Percentiles rank a stretch among this genome's conserved stretches.
These are phyloP conservation scores for Athelia sp. DNA, from an alignment of 1,284 basidiomycete species.

Conservation along the genomic window DNA sequence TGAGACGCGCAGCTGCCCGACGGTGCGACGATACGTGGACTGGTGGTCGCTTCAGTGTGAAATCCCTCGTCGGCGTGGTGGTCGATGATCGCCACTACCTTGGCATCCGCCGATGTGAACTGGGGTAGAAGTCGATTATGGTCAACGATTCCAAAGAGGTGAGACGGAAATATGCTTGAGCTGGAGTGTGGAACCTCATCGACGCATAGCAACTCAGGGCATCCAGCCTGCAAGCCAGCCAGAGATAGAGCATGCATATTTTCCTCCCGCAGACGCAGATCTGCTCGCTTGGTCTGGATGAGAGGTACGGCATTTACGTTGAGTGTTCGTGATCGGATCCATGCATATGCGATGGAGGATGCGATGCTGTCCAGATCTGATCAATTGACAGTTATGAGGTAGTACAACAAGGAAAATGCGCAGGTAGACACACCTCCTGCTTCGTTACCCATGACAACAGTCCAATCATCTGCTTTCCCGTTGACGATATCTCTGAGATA, in stretches of 20 bases:
- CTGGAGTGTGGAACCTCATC: slow-evolving; percentile 38
- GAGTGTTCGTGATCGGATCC: slow-evolving; percentile 51
- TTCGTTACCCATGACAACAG: slow-evolving; percentile 86
- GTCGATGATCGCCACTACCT: slow-evolving; percentile 82
- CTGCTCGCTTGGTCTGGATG: slow-evolving; percentile 63
- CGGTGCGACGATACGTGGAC: slow-evolving; percentile 59
- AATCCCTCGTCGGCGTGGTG: slow-evolving; percentile 91
- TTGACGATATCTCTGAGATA: not conserved
- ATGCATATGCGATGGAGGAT: slow-evolving; percentile 78
- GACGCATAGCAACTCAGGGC: slow-evolving; percentile 49
- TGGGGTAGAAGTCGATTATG: slow-evolving; percentile 72
- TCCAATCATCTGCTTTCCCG: slow-evolving; percentile 53
- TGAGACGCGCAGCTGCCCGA: slow-evolving; percentile 82
- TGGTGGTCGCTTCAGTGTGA: slow-evolving; percentile 39
- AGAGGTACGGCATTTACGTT: slow-evolving; percentile 64
- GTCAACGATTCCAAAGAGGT: slow-evolving; percentile 81
- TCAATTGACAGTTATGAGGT: too few relatives aligned
- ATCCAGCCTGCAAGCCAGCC: slow-evolving; percentile 43
- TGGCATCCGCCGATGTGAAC: slow-evolving; percentile 34
- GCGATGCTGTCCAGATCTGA: slow-evolving; percentile 87
- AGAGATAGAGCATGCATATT: slow-evolving; percentile 73
- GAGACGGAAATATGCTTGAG: slow-evolving; percentile 48
- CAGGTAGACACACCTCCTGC: slow-evolving; percentile 66
- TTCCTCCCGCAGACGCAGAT: slow-evolving; percentile 81
- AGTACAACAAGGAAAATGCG: slow-evolving; percentile 57